Conservation (phyloP, 2,329 filamentous ascomycete genomes). For the Talaromyces amestolkiae region DNA sequence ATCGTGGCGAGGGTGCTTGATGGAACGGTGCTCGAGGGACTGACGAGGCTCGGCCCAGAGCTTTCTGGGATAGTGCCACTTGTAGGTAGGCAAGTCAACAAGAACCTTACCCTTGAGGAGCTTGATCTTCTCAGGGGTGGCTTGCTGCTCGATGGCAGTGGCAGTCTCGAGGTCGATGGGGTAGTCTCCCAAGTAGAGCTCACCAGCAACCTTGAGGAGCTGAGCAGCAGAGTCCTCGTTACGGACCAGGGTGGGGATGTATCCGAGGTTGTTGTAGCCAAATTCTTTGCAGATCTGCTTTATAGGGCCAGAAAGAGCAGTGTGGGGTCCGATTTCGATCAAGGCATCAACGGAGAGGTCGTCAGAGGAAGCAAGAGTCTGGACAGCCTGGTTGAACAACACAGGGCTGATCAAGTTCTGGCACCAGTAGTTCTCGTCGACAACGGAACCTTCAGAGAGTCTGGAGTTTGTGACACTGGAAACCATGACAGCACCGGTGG, state of each 20-base stretch:
- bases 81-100: slow-evolving; percentile 11
- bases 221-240: slow-evolving; percentile 4
- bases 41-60: slow-evolving; percentile 14
- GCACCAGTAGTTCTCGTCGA: slow-evolving; percentile 9
- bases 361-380: background rate
- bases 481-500: background rate
- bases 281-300: slow-evolving; percentile 20
- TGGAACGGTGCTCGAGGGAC: background rate
- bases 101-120: slow-evolving; percentile 4
- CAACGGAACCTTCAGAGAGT: background rate
- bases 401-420: slow-evolving; percentile 17
- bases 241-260: slow-evolving; percentile 19
- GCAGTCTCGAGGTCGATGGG: slow-evolving; percentile 11
- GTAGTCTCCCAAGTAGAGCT: slow-evolving; percentile 10
- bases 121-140: background rate
- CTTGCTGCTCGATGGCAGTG: background rate
- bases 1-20: slow-evolving; percentile 4
- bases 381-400: slow-evolving; percentile 7
- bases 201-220: slow-evolving; percentile 12
- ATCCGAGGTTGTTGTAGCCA: background rate
- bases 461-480: background rate
- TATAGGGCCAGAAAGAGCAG: slow-evolving; percentile 22
- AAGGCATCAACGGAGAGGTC: background rate
- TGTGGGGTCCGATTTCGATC: slow-evolving; percentile 24
- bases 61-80: slow-evolving; percentile 14